Evolutionary conservation across 768 basidiomycete species (phyloP), one percentile per base, ranked within the genome.

Genomic region (Agrocybe praecox): DNA sequence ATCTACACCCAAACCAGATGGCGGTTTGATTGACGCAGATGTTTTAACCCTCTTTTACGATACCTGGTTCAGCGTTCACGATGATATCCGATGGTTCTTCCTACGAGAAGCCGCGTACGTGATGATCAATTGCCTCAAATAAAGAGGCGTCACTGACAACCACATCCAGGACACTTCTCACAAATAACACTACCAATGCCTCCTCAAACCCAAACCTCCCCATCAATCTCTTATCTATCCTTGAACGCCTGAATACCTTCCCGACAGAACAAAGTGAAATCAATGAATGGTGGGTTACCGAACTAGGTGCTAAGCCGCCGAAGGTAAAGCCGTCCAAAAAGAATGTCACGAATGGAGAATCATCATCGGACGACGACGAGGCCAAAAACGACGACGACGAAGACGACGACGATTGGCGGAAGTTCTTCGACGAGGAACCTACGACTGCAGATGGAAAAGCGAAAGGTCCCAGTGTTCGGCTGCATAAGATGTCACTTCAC

Each of bases 41-140:
- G 84, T 92, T 2, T 73, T 86, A 22, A 74, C 84, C 43, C 71
- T 79, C 11, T 92, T 94, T 64, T 74, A 86, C 52, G 80, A 82
- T 46, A 86, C 81, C 14, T 95, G 89, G 87, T 80, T 92, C 62
- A 86, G 84, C 60, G 83, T 89, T 12, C 67, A 90, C 67, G 90
- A 93, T 64, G 94, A 96, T 64, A 75, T 96, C 29, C 83, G 94
- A 56, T 96, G 90, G 90, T 92, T 90, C 75, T 94, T 94, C 75
- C 79, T 96, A 32, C 82, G 89, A 43, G 90, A 94, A 65, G 78
- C 89, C 53, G 82, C 78, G 92, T 90, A 70, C 56, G 82, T 75
- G 6, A 48, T 4, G 26, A 29, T 29, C 15, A 32, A 18, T 21
- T 52, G n/a, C 55, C 36, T 42, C 19, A 24, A 44, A 52, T 6